These are phyloP conservation scores for Verruconis gallopava DNA, from an alignment of 2,329 filamentous ascomycete genomes.

Conservation along the genomic window DNA sequence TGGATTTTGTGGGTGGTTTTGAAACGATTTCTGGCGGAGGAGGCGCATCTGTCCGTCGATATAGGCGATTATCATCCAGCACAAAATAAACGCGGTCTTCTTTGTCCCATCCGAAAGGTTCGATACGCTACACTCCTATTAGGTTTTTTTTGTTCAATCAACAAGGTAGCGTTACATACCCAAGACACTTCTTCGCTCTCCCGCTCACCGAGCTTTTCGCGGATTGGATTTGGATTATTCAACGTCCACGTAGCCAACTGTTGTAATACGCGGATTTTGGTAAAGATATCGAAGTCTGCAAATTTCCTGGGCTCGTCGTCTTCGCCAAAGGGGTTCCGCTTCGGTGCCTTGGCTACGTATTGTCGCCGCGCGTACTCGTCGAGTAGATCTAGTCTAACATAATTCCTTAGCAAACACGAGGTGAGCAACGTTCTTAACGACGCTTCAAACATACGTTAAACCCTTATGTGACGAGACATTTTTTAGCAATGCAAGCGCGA, in stretches of 20 bases:
- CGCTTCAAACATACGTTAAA: constrained; percentile 54
- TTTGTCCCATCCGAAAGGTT: constrained; percentile 77
- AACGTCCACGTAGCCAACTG: constrained; percentile 84
- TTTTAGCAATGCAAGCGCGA: constrained; percentile 80
- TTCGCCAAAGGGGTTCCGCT: constrained; percentile 72
- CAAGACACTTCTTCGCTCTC: constrained; percentile 72
- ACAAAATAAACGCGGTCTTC: constrained; percentile 81
- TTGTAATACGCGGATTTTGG: constrained; percentile 72
- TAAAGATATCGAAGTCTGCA: constrained; percentile 66
- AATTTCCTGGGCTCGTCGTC: constrained; percentile 64
- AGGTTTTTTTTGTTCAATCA: constrained; percentile 11
- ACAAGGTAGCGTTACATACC: constrained; percentile 44
- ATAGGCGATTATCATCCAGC: constrained; percentile 86
- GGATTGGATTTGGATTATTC: constrained; percentile 72
- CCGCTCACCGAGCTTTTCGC: constrained; percentile 74
- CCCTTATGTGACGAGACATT: constrained; percentile 88
- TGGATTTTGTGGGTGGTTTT: constrained; percentile 36
- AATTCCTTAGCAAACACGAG: neutral
- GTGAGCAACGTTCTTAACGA: neutral
- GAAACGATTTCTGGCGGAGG: constrained; percentile 42
- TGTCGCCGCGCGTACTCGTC: constrained; percentile 88
- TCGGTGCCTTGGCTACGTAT: constrained; percentile 67
- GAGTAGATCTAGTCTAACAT: constrained; percentile 63
- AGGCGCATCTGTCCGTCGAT: constrained; percentile 69
- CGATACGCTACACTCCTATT: constrained; percentile 42